Base-by-base conservation (phyloP, 805 yeast genomes). In the Monosporozyma aquatica region DNA sequence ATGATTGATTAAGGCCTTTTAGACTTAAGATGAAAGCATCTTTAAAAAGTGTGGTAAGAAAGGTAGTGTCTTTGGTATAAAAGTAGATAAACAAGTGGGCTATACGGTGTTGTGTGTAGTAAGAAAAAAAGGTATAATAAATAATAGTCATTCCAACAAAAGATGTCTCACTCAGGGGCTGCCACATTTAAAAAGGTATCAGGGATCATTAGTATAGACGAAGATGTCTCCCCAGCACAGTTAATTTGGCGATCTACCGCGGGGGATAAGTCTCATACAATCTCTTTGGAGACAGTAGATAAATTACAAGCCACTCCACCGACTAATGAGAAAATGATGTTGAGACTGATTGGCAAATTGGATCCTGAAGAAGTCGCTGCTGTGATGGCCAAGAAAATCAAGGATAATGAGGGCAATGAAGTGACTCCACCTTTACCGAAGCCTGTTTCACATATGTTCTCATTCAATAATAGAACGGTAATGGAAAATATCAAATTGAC, bases 401-500 rank as follows among this genome's bases (percentile, higher is more conserved):
- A 59, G 9, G 61, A 52, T 34, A 51, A 50, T 34, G 60, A 53
- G 26, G 61, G 60, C n/a, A 54, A 56, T 48, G 61, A 50, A 25
- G 45, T 50, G 3, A 21, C 41, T 4, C 49, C 56, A 2, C 48
- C 58, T 1, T 4, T 26, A 17, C 32, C 28, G 4, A 54, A 53
- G 29, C 52, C 57, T n/a, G 47, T 45, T 5, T 61, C 57, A 1
- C 65, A 66, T 21, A 61, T 74, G 32, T 76, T 87, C 47, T 69
- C 82, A 1, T 85, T 87, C 62, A 78, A 76, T 43, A 81, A 77
- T 54, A 67, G 92, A 39, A 75, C 76, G 15, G 81, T 83, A 6
- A 82, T 87, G 86, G 86, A 82, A 48, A 74, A 72, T 47, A 77
- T 80, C 45, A 85, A 82, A 54, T 75, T 72, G 27, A 69, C 82